phyloP scores from a whole-genome alignment of 108 stramenopile genomes.

The Cyclotella sp. region DNA sequence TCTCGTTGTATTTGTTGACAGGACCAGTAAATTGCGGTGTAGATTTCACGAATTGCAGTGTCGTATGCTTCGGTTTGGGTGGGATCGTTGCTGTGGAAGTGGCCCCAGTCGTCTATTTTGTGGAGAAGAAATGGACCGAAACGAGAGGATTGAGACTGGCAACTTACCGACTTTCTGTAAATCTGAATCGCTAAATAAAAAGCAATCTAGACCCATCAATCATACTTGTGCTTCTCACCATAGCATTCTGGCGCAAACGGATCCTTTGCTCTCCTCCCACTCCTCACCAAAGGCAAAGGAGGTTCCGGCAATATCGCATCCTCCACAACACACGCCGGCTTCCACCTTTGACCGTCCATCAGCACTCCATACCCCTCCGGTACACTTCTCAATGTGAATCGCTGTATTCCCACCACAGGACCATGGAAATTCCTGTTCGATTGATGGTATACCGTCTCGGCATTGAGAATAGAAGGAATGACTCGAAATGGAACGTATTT shows the following conservation, averaged over 20 bases:
- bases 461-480: slow-evolving; percentile 53
- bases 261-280: background rate
- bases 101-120: too few species aligned
- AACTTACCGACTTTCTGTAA: background rate
- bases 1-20: slow-evolving; percentile 62
- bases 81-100: too few species aligned
- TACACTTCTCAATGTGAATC: slow-evolving; percentile 48
- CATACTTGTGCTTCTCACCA: background rate
- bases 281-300: slow-evolving; percentile 15
- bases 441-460: slow-evolving; percentile 37
- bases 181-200: too few species aligned
- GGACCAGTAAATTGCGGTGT: slow-evolving; percentile 59
- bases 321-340: slow-evolving; percentile 45
- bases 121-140: slow-evolving; percentile 10
- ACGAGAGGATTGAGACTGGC: slow-evolving; percentile 1
- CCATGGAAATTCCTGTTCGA: slow-evolving; percentile 10
- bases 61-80: background rate
- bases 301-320: slow-evolving; percentile 49
- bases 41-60: slow-evolving; percentile 12
- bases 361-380: slow-evolving; percentile 17
- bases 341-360: slow-evolving; percentile 21
- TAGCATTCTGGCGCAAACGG: background rate
- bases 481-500: slow-evolving; percentile 79
- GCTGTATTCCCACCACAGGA: slow-evolving; percentile 36
- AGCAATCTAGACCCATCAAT: too few species aligned